A percentile compares a stretch with the other conserved stretches of the same genome.
These are phyloP conservation scores for Gamsiella multidivaricata DNA, from an alignment of 192 early-diverging fungal species.

Conservation along the genomic window DNA sequence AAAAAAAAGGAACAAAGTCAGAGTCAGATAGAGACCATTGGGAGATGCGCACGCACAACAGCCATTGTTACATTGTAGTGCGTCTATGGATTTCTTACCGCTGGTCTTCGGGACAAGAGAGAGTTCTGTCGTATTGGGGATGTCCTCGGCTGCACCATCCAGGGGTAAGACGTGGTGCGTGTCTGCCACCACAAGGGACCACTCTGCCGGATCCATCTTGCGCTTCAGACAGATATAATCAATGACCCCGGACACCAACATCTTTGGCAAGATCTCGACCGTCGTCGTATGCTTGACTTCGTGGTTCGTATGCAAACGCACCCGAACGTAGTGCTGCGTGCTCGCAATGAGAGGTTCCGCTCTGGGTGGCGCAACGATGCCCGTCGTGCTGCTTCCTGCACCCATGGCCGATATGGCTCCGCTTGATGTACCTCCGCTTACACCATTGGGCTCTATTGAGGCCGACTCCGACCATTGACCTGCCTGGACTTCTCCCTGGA, in stretches of 20 bases:
- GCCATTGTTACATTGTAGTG: neutral
- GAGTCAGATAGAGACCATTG: too few species aligned
- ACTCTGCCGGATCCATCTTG: slow-evolving; percentile 86
- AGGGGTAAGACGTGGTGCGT: slow-evolving; percentile 77
- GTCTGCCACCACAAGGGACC: slow-evolving; percentile 87
- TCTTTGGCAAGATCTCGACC: slow-evolving; percentile 76
- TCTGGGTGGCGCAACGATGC: slow-evolving; percentile 9
- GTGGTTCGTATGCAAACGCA: slow-evolving; percentile 60
- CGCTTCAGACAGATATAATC: slow-evolving; percentile 88
- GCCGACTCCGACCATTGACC: neutral
- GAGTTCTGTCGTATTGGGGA: slow-evolving; percentile 71
- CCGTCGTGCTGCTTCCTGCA: neutral
- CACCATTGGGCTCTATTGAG: neutral
- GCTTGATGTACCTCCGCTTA: slow-evolving; percentile 5
- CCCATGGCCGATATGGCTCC: neutral
- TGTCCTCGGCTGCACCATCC: slow-evolving; percentile 80
- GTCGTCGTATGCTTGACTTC: slow-evolving; percentile 94
- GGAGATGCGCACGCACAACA: neutral
- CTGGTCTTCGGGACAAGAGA: slow-evolving; percentile 76
- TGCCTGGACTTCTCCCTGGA: neutral
- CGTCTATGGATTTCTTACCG: slow-evolving; percentile 39
- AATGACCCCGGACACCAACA: slow-evolving; percentile 83
- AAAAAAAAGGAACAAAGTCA: neutral
- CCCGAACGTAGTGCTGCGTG: slow-evolving; percentile 64
- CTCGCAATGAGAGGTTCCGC: slow-evolving; percentile 39